phyloP scores from a whole-genome alignment of 768 basidiomycete genomes.

The Naematelia encephala region DNA sequence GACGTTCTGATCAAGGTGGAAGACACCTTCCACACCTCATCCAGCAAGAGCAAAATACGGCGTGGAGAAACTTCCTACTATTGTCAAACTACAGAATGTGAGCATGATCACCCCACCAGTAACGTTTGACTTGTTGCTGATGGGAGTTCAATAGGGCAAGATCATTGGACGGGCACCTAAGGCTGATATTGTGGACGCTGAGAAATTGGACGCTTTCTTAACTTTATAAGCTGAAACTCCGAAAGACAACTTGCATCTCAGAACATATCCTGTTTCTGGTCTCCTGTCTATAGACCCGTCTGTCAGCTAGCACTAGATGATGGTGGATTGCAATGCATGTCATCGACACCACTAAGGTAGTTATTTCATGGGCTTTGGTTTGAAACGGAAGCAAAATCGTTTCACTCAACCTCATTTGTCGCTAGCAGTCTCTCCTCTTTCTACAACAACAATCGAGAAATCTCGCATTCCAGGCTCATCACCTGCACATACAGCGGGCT shows the following conservation, averaged over 20 bases:
- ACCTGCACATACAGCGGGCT: background rate
- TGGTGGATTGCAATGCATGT: background rate
- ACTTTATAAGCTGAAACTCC: background rate
- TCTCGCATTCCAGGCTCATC: background rate
- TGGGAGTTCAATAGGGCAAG: background rate
- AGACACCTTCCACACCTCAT: background rate
- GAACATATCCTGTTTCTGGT: background rate
- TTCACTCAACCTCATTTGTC: too few relatives aligned
- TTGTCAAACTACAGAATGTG: background rate
- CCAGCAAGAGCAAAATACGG: background rate
- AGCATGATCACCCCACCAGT: background rate
- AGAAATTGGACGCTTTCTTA: constrained; percentile 3
- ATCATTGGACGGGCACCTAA: background rate
- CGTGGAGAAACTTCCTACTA: background rate
- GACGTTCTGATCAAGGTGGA: background rate
- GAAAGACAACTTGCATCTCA: background rate
- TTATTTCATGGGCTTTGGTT: too few relatives aligned
- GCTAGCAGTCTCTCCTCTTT: too few relatives aligned
- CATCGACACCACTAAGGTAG: too few relatives aligned
- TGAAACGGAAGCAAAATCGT: too few relatives aligned
- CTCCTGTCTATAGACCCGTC: background rate
- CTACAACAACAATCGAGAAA: too few relatives aligned
- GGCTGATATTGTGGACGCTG: constrained; percentile 2
- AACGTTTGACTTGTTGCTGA: background rate
- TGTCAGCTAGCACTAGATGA: background rate